A percentile compares a stretch with the other conserved stretches of the same genome.
phyloP scores from a whole-genome alignment of 169 alveolate genomes.

The Plasmodium inui region DNA sequence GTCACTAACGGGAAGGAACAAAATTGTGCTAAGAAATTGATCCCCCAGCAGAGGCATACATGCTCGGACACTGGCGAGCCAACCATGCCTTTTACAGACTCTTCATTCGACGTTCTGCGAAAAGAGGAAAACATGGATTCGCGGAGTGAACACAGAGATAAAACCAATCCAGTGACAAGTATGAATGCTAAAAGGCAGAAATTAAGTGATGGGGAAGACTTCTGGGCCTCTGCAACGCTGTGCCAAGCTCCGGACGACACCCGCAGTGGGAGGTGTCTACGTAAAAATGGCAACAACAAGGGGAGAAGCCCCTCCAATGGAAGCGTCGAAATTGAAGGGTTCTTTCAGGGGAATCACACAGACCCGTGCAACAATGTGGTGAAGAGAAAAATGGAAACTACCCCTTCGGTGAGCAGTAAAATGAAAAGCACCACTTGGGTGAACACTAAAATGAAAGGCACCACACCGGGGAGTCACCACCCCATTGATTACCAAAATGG shows the following conservation, averaged over 20 bases:
- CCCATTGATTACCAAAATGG: neutral
- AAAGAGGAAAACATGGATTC: neutral
- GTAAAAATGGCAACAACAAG: neutral
- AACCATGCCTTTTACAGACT: neutral
- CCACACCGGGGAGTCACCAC: neutral
- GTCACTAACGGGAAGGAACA: neutral
- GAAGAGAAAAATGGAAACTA: neutral
- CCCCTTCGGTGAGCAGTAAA: neutral
- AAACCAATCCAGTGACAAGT: neutral
- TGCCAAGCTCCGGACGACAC: neutral
- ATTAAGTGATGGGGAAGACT: constrained; percentile 12
- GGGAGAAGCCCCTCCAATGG: neutral
- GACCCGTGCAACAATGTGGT: neutral
- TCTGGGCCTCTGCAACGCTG: neutral
- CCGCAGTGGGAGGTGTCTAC: neutral
- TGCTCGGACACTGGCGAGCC: neutral
- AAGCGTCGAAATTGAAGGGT: neutral
- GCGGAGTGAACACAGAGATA: constrained; percentile 3
- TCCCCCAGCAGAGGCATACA: neutral
- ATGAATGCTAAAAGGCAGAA: constrained; percentile 19
- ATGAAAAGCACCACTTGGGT: neutral
- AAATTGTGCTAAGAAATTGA: neutral
- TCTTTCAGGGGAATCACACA: neutral
- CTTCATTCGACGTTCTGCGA: neutral
- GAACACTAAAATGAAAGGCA: neutral